Evolutionary conservation across 768 basidiomycete genomes (phyloP), one percentile per base, ranked within the genome.

Genomic region (Leccinum barrowsii): DNA sequence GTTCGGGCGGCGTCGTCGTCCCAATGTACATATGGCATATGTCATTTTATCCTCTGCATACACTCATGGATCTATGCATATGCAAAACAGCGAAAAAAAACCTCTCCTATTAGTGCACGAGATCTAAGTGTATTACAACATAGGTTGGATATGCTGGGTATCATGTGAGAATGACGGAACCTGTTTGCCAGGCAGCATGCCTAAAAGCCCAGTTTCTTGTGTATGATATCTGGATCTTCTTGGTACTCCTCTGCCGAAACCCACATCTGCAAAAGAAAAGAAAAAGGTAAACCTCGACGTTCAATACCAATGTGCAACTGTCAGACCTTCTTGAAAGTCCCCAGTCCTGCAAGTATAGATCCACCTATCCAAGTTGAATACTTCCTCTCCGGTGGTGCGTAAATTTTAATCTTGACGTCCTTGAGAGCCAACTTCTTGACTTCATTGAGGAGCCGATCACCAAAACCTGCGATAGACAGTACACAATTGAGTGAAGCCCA

Each of bases 201-300:
- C 63, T 70, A 93, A 74, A 94, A 93, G 50, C 90, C 91, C 57
- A 89, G 82, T 75, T 96, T 96, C 76, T 92, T 95, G 76, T 97
- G 95, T 69, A 98, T 98, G 68, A 98, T 91, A 69, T 98, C 95
- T 55, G 96, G 95, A 75, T 98, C 96, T 74, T 99, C 96, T 75
- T 97, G 94, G 71, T 98, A 98, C 75, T 98, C 97, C 75, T 99
- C 96, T 40, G 95, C 94, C 49, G 94, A 95, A 52, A 99, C 93
- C 96, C 97, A 99, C 96, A 99, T 98, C 94, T 97, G 57, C 55
- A 30, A 51, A 44, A 19, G 19, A 44, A 35, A 35, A 53, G 64
- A 64, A 30, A 52, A 63, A 47, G 17, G 37, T 64, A 56, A 68
- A 48, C 21, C 10, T 2, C 11, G 42, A 47, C 42, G 24, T 32